These are phyloP conservation scores for Centella asiatica DNA, from an alignment of 129 eudicot genomes.

Conservation along the genomic window DNA sequence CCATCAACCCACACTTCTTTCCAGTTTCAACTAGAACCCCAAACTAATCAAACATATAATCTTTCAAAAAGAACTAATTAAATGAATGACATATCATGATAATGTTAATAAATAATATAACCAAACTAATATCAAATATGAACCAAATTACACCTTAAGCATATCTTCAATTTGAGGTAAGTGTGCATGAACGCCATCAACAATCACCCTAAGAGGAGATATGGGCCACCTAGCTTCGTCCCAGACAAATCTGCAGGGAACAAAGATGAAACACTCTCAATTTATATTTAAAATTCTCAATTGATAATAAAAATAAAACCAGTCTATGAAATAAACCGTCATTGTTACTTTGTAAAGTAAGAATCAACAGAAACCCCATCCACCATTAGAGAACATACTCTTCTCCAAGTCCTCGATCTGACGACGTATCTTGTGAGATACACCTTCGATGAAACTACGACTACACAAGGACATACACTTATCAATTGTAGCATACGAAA, in stretches of 20 bases:
- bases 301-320: slow-evolving; percentile 4
- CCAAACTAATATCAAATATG: too few species aligned
- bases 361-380: slow-evolving; percentile 93
- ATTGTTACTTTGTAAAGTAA: slow-evolving; percentile 57
- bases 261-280: slow-evolving; percentile 2
- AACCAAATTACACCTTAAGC: slow-evolving; percentile 60
- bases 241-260: slow-evolving; percentile 62
- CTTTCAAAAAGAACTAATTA: too few species aligned
- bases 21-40: too few species aligned
- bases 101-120: too few species aligned
- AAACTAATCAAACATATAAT: too few species aligned
- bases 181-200: slow-evolving; percentile 63
- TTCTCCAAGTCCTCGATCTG: slow-evolving; percentile 81
- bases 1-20: too few species aligned
- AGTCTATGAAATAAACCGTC: background rate
- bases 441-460: slow-evolving; percentile 67
- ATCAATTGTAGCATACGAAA: background rate
- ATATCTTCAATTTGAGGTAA: slow-evolving; percentile 77
- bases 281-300: background rate
- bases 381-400: slow-evolving; percentile 72
- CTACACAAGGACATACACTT: slow-evolving; percentile 32
- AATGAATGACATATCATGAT: too few species aligned
- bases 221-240: slow-evolving; percentile 84
- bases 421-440: slow-evolving; percentile 68
- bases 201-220: slow-evolving; percentile 75